These are phyloP conservation scores for Venturia carpophila DNA, from an alignment of 2,329 filamentous ascomycete genomes.

Conservation along the genomic window DNA sequence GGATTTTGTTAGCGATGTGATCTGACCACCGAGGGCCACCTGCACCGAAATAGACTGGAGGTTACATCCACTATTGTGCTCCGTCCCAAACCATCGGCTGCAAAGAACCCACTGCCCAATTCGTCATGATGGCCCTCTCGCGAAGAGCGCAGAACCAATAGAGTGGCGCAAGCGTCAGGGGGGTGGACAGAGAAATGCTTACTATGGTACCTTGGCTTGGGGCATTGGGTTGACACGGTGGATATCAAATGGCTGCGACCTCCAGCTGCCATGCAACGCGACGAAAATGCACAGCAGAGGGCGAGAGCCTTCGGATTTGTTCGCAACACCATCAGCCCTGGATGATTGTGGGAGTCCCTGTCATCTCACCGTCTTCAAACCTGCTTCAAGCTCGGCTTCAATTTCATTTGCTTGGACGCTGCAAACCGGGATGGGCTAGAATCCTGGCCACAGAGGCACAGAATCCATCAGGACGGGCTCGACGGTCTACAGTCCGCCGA, in stretches of 20 bases:
- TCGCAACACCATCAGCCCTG: background rate
- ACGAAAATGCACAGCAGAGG: background rate
- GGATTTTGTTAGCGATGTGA: background rate
- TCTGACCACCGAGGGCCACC: background rate
- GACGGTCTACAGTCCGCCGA: background rate
- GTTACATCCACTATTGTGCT: background rate
- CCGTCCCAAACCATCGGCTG: conserved; percentile 1
- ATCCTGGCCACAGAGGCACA: background rate
- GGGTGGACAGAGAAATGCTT: background rate
- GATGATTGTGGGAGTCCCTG: background rate
- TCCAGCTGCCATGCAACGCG: no score
- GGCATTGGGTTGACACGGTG: background rate
- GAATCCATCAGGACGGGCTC: background rate
- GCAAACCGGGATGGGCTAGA: background rate
- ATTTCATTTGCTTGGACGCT: background rate
- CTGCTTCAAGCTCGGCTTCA: conserved; percentile 5
- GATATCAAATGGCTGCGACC: background rate
- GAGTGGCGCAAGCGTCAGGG: background rate
- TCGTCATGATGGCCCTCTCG: background rate
- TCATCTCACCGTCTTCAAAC: background rate
- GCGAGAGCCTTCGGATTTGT: background rate
- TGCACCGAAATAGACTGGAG: background rate
- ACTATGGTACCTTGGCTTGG: no score
- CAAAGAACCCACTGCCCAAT: background rate
- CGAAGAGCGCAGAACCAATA: conserved; percentile 2